Evolutionary conservation across 257 asterid species (phyloP).

Genomic region (Haberlea rhodopensis): DNA sequence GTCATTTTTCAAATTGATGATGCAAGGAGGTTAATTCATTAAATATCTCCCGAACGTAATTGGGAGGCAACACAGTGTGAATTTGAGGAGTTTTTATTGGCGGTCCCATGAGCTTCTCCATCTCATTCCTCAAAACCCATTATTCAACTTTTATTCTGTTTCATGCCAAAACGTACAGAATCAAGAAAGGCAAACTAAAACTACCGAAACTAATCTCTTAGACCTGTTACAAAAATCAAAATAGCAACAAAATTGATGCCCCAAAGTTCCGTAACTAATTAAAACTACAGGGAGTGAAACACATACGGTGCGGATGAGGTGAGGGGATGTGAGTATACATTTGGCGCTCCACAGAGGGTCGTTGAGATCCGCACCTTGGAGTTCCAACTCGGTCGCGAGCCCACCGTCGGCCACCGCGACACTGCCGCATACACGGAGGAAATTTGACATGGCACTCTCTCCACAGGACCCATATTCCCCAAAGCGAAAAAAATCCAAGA

Average conservation of each 20-base stretch:
- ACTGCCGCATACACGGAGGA: slow-evolving; percentile 68
- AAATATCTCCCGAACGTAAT: too few relatives aligned
- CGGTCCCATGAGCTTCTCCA: neutral
- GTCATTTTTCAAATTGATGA: too few relatives aligned
- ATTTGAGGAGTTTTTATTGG: neutral
- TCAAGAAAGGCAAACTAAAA: slow-evolving; percentile 26
- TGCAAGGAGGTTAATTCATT: too few relatives aligned
- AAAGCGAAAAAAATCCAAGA: too few relatives aligned
- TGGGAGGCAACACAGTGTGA: too few relatives aligned
- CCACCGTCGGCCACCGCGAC: slow-evolving; percentile 88
- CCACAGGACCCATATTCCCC: slow-evolving; percentile 46
- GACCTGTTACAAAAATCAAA: slow-evolving; percentile 23
- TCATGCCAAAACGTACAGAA: slow-evolving; percentile 24
- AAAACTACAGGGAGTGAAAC: slow-evolving; percentile 13
- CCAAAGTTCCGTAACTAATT: neutral
- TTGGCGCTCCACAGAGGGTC: slow-evolving; percentile 96
- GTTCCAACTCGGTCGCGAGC: slow-evolving; percentile 88
- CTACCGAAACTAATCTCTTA: too few relatives aligned
- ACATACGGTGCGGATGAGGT: slow-evolving; percentile 69
- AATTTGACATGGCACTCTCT: slow-evolving; percentile 47
- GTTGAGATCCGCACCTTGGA: slow-evolving; percentile 79
- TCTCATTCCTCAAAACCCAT: neutral
- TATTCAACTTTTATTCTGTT: slow-evolving; percentile 5
- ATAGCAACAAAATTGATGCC: neutral
- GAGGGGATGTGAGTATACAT: slow-evolving; percentile 77